phyloP scores from a whole-genome alignment of 345 rosid species.

The Geranium rotundifolium region DNA sequence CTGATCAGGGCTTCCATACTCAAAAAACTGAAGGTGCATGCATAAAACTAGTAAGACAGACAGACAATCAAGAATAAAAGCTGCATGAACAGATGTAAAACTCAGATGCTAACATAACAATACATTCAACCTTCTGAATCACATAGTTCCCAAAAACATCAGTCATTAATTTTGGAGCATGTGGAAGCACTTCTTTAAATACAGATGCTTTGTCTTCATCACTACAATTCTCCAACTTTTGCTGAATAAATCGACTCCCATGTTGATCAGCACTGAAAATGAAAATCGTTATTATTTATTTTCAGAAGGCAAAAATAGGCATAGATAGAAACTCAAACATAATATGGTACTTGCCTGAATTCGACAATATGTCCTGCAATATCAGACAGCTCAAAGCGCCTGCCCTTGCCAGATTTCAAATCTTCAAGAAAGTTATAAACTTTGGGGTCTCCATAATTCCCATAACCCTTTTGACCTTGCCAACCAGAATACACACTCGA shows the following conservation, averaged over 20 bases:
- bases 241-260: conserved; percentile 61
- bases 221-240: conserved; percentile 49
- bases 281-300: background rate
- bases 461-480: conserved; percentile 44
- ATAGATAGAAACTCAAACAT: background rate
- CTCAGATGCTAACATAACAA: background rate
- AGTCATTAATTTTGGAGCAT: conserved; percentile 51
- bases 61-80: background rate
- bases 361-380: conserved; percentile 64
- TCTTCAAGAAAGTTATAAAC: conserved; percentile 60
- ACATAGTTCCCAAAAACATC: conserved; percentile 70
- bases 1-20: conserved; percentile 50
- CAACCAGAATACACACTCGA: conserved; percentile 39
- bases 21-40: conserved; percentile 36
- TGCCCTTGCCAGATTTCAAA: conserved; percentile 60
- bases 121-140: conserved; percentile 40
- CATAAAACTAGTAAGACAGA: background rate
- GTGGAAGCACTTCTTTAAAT: conserved; percentile 51
- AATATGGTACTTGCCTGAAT: conserved; percentile 38
- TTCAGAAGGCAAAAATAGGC: background rate
- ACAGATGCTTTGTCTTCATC: conserved; percentile 49
- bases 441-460: conserved; percentile 47
- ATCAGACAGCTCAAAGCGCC: conserved; percentile 56
- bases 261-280: conserved; percentile 59
- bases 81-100: conserved; percentile 6